A percentile compares a stretch with the other conserved stretches of the same genome.
These are phyloP conservation scores for Fusarium sterilihyphosum DNA, from an alignment of 2,329 filamentous ascomycete species.

Conservation along the genomic window DNA sequence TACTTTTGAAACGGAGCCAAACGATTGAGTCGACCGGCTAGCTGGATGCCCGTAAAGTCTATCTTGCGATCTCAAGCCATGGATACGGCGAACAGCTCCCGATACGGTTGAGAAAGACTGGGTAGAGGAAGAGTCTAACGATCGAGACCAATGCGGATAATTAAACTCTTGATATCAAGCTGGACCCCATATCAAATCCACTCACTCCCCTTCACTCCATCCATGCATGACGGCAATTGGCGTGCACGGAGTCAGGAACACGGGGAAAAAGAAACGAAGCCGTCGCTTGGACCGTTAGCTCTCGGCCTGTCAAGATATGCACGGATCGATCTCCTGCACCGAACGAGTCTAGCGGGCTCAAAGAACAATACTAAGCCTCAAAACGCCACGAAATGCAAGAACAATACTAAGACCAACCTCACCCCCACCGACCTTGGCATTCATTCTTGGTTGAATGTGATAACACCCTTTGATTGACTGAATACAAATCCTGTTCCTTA, in stretches of 20 bases:
- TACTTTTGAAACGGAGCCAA: constrained; percentile 13
- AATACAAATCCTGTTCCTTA: constrained; percentile 12
- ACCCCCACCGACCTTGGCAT: constrained; percentile 23
- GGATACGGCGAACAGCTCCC: not conserved
- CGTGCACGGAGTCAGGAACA: constrained; percentile 25
- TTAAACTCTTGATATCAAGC: not conserved
- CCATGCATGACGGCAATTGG: constrained; percentile 5
- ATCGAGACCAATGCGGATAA: constrained; percentile 17
- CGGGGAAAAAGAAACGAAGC: constrained; percentile 18
- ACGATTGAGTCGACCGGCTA: constrained; percentile 7
- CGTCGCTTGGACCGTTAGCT: constrained; percentile 17
- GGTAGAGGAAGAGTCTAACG: not conserved
- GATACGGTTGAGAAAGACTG: not conserved
- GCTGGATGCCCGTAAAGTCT: constrained; percentile 12
- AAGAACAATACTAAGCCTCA: constrained; percentile 49
- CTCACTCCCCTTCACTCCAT: not conserved
- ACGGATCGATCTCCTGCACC: constrained; percentile 19
- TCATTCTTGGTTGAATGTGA: constrained; percentile 28
- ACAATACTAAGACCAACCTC: constrained; percentile 47
- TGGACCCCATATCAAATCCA: not conserved
- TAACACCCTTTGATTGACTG: constrained; percentile 12
- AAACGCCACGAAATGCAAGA: constrained; percentile 44
- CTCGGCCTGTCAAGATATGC: constrained; percentile 34
- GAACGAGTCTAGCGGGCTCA: constrained; percentile 11
- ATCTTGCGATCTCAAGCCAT: constrained; percentile 10